Evolutionary conservation across 495 filamentous ascomycete genomes (phyloP).

Genomic region (Podospora fimiseda): DNA sequence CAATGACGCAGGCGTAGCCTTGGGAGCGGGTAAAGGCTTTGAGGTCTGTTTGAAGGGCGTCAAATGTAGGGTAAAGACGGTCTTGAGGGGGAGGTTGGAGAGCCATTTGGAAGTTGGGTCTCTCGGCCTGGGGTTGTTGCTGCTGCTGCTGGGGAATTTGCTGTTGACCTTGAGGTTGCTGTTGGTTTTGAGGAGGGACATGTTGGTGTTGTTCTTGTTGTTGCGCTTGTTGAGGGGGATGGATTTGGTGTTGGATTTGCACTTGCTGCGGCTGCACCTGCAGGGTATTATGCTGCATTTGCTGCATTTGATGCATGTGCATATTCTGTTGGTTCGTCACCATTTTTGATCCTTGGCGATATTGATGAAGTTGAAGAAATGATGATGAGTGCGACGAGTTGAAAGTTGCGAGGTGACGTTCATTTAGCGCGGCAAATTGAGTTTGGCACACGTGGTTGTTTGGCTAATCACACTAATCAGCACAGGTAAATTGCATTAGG

Average conservation of each 20-base stretch:
- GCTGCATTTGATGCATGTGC: conserved; percentile 1
- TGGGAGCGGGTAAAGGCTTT: conserved; percentile 27
- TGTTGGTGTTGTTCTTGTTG: conserved; percentile 16
- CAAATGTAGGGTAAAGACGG: conserved; percentile 26
- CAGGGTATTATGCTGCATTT: conserved; percentile 7
- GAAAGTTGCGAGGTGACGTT: background rate
- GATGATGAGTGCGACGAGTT: background rate
- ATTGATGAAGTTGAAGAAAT: background rate
- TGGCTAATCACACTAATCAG: conserved; percentile 2
- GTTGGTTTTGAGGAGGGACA: conserved; percentile 2
- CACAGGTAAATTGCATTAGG: conserved; percentile 1
- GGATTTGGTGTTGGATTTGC: conserved; percentile 3
- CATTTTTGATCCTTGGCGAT: background rate
- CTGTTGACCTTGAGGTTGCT: conserved; percentile 10
- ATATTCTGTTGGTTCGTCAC: background rate
- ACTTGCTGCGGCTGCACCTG: background rate
- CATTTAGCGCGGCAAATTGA: background rate
- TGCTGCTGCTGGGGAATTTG: conserved; percentile 5
- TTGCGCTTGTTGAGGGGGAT: conserved; percentile 8
- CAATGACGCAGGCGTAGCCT: conserved; percentile 29
- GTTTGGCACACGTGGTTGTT: background rate
- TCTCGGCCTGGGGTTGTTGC: conserved; percentile 2
- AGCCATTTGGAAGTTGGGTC: conserved; percentile 31
- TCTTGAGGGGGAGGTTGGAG: conserved; percentile 30
- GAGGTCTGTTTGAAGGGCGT: conserved; percentile 21